Base-by-base conservation (phyloP, 495 filamentous ascomycete genomes). In the Terfezia boudieri region DNA sequence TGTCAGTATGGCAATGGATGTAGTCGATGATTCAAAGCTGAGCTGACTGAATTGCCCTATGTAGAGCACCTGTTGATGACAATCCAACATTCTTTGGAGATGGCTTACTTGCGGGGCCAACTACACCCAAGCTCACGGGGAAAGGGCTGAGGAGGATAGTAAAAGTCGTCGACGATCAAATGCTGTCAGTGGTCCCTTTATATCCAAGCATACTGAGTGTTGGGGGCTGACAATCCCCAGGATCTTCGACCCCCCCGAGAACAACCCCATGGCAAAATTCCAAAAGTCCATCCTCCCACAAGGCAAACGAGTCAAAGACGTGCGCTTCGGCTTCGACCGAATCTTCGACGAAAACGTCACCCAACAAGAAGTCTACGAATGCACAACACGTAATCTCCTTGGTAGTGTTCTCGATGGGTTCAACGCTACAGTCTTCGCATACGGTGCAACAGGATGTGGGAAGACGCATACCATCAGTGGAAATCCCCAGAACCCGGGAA, bases 381-480 rank as follows among this genome's bases (percentile, higher is more conserved):
- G 85, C 5, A 99, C 90, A 8, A 94, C 92, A 6, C 83, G 81
- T 64, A 75, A 69, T 57, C 74, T 99, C 26, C 74, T 99, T 65
- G 90, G 96, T 65, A 95, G 81, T 67, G 88, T 99, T 52, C 73
- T 96, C 53, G 88, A 96, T 57, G 90, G 90, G 51, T 99, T 94
- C 71, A 99, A 99, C 73, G 90, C 92, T 48, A 99, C 90, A 0
- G 90, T 99, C 0, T 99, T 96, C 67, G 90, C 90, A 32, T 99
- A 99, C 68, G 90, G 90, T 59, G 90, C 90, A 17, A 99, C 90
- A 2, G 90, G 90, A 37, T 98, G 90, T 67, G 90, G 90, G 66
- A 98, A 96, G 69, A 98, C 90, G 16, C 90, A 98, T 68, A 98
- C 90, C 12, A 98, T 98, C 66, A 84, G 81, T n/a, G 88, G 90